These are phyloP conservation scores for Setaria viridis DNA, from an alignment of 202 grass and related monocot genomes.

Conservation along the genomic window DNA sequence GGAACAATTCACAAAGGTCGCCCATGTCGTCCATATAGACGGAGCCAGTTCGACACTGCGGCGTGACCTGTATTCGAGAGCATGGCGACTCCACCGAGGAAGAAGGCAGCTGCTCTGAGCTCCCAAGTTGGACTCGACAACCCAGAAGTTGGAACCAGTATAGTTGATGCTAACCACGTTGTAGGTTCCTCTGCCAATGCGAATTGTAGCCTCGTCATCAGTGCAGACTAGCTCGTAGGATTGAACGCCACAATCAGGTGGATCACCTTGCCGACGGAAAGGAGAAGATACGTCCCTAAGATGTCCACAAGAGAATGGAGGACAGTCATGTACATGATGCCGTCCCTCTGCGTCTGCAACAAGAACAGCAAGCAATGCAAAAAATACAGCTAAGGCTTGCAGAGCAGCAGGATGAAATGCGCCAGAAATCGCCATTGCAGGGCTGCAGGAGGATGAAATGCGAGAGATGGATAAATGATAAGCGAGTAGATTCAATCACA, in stretches of 20 bases:
- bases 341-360: not conserved
- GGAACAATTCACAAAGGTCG: slow-evolving; percentile 36
- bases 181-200: slow-evolving; percentile 27
- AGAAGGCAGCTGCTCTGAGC: not conserved
- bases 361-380: not conserved
- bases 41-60: not conserved
- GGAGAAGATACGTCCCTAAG: slow-evolving; percentile 14
- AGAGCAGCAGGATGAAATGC: no score
- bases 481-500: no score
- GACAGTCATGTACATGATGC: not conserved
- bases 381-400: no score
- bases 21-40: no score
- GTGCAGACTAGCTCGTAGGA: slow-evolving; percentile 43
- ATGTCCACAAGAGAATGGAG: slow-evolving; percentile 48
- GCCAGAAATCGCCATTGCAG: no score
- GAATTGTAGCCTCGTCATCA: slow-evolving; percentile 25
- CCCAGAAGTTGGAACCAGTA: slow-evolving; percentile 1
- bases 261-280: slow-evolving; percentile 41
- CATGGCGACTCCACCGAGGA: no score
- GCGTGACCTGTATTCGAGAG: no score
- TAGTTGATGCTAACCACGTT: slow-evolving; percentile 42
- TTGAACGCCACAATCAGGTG: slow-evolving; percentile 27
- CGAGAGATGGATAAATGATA: no score
- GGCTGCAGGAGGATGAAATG: no score
- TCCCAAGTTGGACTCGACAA: not conserved